Evolutionary conservation across 208 protist species (phyloP), one percentile per base, ranked within the genome.

Genomic region (Novymonas esmeraldas): DNA sequence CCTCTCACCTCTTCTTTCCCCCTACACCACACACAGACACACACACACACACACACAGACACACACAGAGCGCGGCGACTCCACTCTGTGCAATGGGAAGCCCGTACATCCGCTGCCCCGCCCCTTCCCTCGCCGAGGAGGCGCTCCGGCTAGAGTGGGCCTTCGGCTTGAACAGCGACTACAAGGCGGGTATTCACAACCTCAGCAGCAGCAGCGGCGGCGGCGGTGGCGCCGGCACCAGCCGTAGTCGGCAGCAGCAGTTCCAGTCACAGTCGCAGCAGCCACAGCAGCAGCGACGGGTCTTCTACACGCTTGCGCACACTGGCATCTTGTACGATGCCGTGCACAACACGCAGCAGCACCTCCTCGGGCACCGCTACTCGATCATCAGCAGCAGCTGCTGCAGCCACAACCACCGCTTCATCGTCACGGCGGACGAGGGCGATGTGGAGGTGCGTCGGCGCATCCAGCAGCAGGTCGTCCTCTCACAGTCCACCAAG

Each of bases 261-360:
- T 34, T 11, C 44, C 44, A 24, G 16, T 49, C 16, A 6, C 22
- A 50, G 20, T n/a, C 22, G 16, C 58, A 61, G 29, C 59, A 24
- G 54, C 9, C 50, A 38, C 33, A 26, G 54, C 45, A 89, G 63
- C 71, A 94, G 58, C 86, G 87, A 14, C 74, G 79, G 6, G 82
- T 98, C 44, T 98, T 98, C 76, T 98, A 98, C 78, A 63, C 82
- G 6, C 56, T 97, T 20, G 94, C 79, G 2, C 93, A 98, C 80
- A 89, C 88, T 14, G 96, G 85, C 49, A 77, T 98, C 29, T 84
- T 98, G 41, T 98, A 98, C 77, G 93, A 98, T 65, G 80, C 88
- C 13, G 62, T 89, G 10, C 73, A 86, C 38, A 88, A 97, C 70
- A 86, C 82, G 34, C 96, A 98, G 79, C 55, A 69, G 58, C 89